Evolutionary conservation across 352 stramenopile genomes (phyloP), one percentile per base, ranked within the genome.

Genomic region (Globisporangium paddicum): DNA sequence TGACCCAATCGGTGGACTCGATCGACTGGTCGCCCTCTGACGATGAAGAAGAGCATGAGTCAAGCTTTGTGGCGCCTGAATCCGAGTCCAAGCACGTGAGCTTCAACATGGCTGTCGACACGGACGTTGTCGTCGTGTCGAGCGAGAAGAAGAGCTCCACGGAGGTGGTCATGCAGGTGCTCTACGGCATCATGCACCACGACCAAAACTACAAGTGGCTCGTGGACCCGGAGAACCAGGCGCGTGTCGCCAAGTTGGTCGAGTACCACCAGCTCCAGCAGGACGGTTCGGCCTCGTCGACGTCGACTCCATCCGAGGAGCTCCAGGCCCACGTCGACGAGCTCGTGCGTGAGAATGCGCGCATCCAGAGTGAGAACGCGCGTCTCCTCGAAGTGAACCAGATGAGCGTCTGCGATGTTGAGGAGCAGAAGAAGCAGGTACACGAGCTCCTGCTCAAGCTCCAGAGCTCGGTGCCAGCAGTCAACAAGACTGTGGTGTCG

Each of bases 171-270:
- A 85, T 85, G 75, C 62, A 82, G 37, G 72, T 85, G 40, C 48
- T 85, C n/a, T 85, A 82, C 41, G 55, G 69, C 13, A 79, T 85
- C 46, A 82, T 82, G 75, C 67, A 85, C 46, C 72, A 85, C 53
- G 77, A 85, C 50, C 63, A 72, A 41, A 80, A 71, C 62, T 82
- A 79, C 41, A 80, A 78, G 51, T 85, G 75, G 75, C 59, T 85
- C 14, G 67, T 85, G 40, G 65, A 85, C 41, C 65, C 75, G 3
- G 55, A 59, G 30, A 82, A 79, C 45, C 75, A 85, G 52, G 63
- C 63, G 19, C 72, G 72, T 38, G 72, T 85, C 21, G 75, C 75
- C 35, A 80, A 76, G 45, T 51, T 85, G 42, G 75, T 85, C 10
- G 72, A 77, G 26, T 82, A 79, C 30, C 65, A 78, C 30, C 44